phyloP scores from a whole-genome alignment of 148 eudicot species.

The Rhododendron kiyosumense region DNA sequence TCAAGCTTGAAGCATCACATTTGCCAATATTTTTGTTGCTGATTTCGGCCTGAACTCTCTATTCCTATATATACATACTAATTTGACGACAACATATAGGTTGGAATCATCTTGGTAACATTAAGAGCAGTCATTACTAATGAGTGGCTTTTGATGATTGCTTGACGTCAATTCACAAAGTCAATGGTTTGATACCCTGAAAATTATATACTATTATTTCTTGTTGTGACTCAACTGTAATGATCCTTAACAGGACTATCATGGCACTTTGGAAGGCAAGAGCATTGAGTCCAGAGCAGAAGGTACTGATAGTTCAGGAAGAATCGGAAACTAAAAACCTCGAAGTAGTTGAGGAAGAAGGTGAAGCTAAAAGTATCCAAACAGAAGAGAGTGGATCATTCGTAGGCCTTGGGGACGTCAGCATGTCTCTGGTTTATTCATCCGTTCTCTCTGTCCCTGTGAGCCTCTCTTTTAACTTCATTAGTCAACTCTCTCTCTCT shows the following conservation, averaged over 20 bases:
- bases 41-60: not conserved
- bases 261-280: slow-evolving; percentile 93
- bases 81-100: not conserved
- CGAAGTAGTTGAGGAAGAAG: slow-evolving; percentile 63
- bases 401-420: slow-evolving; percentile 68
- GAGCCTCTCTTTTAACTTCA: slow-evolving; percentile 38
- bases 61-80: not conserved
- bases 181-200: not conserved
- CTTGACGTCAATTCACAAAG: not conserved
- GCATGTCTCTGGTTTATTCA: slow-evolving; percentile 64
- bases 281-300: slow-evolving; percentile 89
- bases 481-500: slow-evolving; percentile 23
- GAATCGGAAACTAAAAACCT: slow-evolving; percentile 28
- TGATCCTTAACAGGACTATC: slow-evolving; percentile 58
- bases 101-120: slow-evolving; percentile 1
- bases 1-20: slow-evolving; percentile 1
- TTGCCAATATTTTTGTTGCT: not conserved
- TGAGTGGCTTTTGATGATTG: not conserved
- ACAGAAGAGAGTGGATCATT: slow-evolving; percentile 77
- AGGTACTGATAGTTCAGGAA: slow-evolving; percentile 66
- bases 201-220: not conserved
- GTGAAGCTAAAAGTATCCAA: slow-evolving; percentile 55
- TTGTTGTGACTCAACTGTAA: not conserved
- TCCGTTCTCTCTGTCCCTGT: slow-evolving; percentile 75
- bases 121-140: not conserved